These are phyloP conservation scores for Mycena venus DNA, from an alignment of 768 basidiomycete genomes.

Conservation along the genomic window DNA sequence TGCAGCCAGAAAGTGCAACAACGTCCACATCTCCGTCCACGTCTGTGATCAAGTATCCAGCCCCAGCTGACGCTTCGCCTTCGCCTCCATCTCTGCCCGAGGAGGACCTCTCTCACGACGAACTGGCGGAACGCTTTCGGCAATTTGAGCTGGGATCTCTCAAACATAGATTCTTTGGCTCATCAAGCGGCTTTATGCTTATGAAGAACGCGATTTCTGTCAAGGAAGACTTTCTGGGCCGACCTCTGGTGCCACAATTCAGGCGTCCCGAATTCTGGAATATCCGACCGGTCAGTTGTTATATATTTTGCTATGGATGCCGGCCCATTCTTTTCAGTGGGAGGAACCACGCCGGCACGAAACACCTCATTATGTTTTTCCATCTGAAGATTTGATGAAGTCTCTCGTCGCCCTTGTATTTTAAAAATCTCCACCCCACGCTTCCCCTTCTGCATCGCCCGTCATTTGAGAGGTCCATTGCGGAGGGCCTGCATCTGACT, in stretches of 20 bases:
- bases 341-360: constrained; percentile 45
- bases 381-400: constrained; percentile 61
- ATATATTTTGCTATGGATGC: neutral
- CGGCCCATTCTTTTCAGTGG: constrained; percentile 48
- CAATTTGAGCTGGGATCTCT: constrained; percentile 44
- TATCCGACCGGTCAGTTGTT: constrained; percentile 22
- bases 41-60: constrained; percentile 24
- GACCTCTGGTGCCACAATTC: neutral
- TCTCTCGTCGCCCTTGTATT: constrained; percentile 71
- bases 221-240: constrained; percentile 28
- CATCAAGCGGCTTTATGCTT: constrained; percentile 59
- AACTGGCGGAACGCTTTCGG: constrained; percentile 48
- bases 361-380: constrained; percentile 55
- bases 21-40: neutral
- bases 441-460: constrained; percentile 78
- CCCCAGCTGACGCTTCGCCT: constrained; percentile 17
- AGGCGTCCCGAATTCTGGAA: constrained; percentile 39
- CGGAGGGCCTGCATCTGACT: constrained; percentile 59
- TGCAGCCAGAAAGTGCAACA: constrained; percentile 8
- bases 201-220: constrained; percentile 51
- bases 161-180: constrained; percentile 57
- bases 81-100: constrained; percentile 24
- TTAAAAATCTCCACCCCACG: constrained; percentile 61
- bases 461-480: constrained; percentile 67
- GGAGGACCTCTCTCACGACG: constrained; percentile 50